These are phyloP conservation scores for Candida verbasci DNA, from an alignment of 805 yeast genomes.

Conservation along the genomic window DNA sequence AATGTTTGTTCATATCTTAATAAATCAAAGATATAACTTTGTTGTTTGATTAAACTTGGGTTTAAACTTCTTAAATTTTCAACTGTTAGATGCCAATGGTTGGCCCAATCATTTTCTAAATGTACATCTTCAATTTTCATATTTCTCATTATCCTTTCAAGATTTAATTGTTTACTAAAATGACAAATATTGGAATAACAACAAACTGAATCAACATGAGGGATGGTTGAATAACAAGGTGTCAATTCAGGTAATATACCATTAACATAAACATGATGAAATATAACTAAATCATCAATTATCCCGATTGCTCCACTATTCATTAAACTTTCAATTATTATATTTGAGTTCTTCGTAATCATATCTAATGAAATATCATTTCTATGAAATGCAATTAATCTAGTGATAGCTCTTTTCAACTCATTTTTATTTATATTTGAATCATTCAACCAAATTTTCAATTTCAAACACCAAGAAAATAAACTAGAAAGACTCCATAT, in stretches of 20 bases:
- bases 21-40: conserved; percentile 72
- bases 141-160: conserved; percentile 19
- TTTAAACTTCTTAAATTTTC: conserved; percentile 51
- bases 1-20: conserved; percentile 68
- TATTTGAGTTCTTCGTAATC: conserved; percentile 48
- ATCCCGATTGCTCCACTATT: conserved; percentile 34
- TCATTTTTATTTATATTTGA: conserved; percentile 46
- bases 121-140: conserved; percentile 23
- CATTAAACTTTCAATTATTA: conserved; percentile 40
- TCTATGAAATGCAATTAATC: conserved; percentile 47
- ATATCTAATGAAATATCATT: conserved; percentile 47
- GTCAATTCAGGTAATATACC: conserved; percentile 45
- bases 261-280: conserved; percentile 17
- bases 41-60: conserved; percentile 54
- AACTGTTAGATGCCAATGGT: conserved; percentile 58
- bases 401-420: conserved; percentile 49
- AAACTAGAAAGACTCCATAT: conserved; percentile 47
- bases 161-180: conserved; percentile 27
- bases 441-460: conserved; percentile 51
- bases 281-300: conserved; percentile 12
- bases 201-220: conserved; percentile 15
- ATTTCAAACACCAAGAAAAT: conserved; percentile 51
- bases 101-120: conserved; percentile 55
- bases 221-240: conserved; percentile 40
- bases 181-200: conserved; percentile 37